Conservation (phyloP, 139 green algal genomes). For the Chlamydomonas urium region DNA sequence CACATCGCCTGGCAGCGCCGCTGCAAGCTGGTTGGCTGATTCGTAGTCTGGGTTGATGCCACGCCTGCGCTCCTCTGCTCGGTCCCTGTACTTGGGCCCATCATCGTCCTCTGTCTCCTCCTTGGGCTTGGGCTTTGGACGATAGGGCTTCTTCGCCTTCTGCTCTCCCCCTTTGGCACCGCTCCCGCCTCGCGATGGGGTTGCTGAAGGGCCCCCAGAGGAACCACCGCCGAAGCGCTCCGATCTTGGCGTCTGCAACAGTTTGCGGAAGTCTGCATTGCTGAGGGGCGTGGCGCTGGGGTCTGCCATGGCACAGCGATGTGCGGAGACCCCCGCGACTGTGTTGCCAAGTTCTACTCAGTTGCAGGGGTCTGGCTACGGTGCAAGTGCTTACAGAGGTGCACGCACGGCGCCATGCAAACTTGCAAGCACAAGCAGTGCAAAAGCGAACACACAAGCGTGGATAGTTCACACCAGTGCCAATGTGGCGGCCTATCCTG, state of each 20-base stretch:
- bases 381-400: not conserved
- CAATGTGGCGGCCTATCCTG: no score
- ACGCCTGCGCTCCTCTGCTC: constrained; percentile 68
- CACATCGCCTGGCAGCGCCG: constrained; percentile 16
- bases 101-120: constrained; percentile 50
- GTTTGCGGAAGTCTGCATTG: constrained; percentile 64
- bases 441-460: not conserved
- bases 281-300: constrained; percentile 36
- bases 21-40: constrained; percentile 29
- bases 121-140: constrained; percentile 31
- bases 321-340: not conserved
- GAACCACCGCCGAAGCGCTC: constrained; percentile 12
- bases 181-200: not conserved
- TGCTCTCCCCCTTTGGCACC: constrained; percentile 1
- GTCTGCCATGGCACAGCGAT: constrained; percentile 4
- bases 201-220: not conserved
- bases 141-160: constrained; percentile 14
- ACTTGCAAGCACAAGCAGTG: not conserved
- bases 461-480: not conserved
- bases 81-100: constrained; percentile 61
- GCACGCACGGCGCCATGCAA: not conserved
- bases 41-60: constrained; percentile 58
- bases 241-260: constrained; percentile 56
- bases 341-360: not conserved
- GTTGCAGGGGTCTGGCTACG: not conserved